Percentiles rank a stretch among this genome's conserved stretches.
These are phyloP conservation scores for Sherardia arvensis DNA, from an alignment of 257 asterid species.

Conservation along the genomic window DNA sequence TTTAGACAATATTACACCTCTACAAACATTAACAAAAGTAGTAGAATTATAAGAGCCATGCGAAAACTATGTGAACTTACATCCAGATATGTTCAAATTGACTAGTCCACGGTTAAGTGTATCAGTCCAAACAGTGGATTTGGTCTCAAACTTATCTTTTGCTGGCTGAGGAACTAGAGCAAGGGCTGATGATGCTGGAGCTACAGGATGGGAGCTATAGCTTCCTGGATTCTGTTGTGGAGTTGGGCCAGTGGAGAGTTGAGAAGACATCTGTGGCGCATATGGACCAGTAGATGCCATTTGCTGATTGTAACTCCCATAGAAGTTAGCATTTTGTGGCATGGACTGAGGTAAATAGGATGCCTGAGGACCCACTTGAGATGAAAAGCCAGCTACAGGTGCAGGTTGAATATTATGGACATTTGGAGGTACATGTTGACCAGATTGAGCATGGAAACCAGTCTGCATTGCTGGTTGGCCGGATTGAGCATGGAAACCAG, in stretches of 20 bases:
- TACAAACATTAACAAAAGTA: background rate
- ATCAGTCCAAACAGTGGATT: slow-evolving; percentile 97
- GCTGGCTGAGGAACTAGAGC: slow-evolving; percentile 44
- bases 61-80: slow-evolving; percentile 39
- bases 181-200: slow-evolving; percentile 39
- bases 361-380: slow-evolving; percentile 29
- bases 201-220: slow-evolving; percentile 25
- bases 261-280: slow-evolving; percentile 34
- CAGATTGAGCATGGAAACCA: slow-evolving; percentile 18
- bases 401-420: slow-evolving; percentile 29
- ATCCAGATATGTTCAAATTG: slow-evolving; percentile 88
- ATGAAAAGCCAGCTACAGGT: slow-evolving; percentile 31
- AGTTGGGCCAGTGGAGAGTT: slow-evolving; percentile 34
- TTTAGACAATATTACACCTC: slow-evolving; percentile 9
- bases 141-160: slow-evolving; percentile 78
- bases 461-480: slow-evolving; percentile 28
- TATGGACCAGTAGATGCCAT: slow-evolving; percentile 28
- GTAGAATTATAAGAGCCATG: background rate
- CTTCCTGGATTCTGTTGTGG: slow-evolving; percentile 25
- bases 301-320: slow-evolving; percentile 42
- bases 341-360: slow-evolving; percentile 21
- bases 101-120: slow-evolving; percentile 94
- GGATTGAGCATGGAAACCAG: slow-evolving; percentile 39
- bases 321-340: slow-evolving; percentile 36
- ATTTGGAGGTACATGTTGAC: too few species aligned